A percentile compares a stretch with the other conserved stretches of the same genome.
Conservation (phyloP, 495 filamentous ascomycete genomes). For the Chaetomium cochliodes region DNA sequence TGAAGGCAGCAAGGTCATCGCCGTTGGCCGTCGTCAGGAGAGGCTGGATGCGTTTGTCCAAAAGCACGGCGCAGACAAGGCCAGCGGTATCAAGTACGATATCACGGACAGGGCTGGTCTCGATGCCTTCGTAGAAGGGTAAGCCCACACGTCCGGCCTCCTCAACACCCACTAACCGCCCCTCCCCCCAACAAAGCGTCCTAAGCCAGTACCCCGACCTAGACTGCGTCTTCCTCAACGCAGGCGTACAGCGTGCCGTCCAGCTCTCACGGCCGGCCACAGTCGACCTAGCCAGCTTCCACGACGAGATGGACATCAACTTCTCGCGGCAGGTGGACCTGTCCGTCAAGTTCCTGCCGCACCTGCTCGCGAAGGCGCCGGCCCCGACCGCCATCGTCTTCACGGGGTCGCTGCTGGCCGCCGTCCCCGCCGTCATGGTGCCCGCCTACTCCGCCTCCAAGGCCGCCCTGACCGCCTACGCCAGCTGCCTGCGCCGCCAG, state of each 20-base stretch:
- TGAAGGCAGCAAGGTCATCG: constrained; percentile 15
- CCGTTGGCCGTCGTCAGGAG: constrained; percentile 15
- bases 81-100: constrained; percentile 4
- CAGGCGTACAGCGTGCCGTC: constrained; percentile 44
- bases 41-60: constrained; percentile 15
- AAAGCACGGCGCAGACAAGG: constrained; percentile 13
- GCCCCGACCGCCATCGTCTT: constrained; percentile 1
- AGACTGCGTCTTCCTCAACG: constrained; percentile 54
- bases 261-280: background rate
- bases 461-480: background rate
- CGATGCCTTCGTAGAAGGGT: constrained; percentile 9
- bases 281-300: constrained; percentile 10
- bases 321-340: constrained; percentile 6
- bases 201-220: constrained; percentile 55
- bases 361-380: constrained; percentile 7
- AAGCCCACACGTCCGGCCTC: background rate
- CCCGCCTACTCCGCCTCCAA: constrained; percentile 10
- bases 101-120: constrained; percentile 3
- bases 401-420: constrained; percentile 1
- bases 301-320: constrained; percentile 5
- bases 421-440: background rate
- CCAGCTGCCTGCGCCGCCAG: constrained; percentile 3
- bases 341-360: constrained; percentile 8
- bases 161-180: too few relatives aligned
- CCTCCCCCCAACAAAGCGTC: constrained; percentile 43